Conservation (phyloP, 768 basidiomycete genomes). For the Termitomyces sp. region DNA sequence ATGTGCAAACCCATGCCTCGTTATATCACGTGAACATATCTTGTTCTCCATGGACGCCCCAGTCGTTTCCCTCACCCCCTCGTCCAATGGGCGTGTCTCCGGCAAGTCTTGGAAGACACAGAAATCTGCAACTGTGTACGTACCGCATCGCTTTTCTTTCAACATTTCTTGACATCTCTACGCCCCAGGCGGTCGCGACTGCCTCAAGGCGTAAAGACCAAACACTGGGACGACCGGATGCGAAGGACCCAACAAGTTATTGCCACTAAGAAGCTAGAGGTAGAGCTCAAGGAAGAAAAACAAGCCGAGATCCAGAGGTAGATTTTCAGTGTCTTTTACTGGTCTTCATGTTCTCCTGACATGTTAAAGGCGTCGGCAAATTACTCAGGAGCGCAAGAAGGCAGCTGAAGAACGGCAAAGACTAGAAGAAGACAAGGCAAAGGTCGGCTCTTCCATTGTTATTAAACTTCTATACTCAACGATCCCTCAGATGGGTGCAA, state of each 20-base stretch:
- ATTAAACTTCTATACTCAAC: background rate
- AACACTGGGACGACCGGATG: conserved; percentile 65
- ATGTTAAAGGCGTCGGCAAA: conserved; percentile 49
- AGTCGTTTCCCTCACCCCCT: conserved; percentile 39
- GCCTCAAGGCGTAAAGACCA: conserved; percentile 58
- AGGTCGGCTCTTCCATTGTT: conserved; percentile 31
- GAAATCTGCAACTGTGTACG: conserved; percentile 49
- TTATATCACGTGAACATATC: conserved; percentile 3
- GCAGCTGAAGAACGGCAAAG: conserved; percentile 68
- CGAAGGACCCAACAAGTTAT: conserved; percentile 56
- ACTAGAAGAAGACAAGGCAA: conserved; percentile 59
- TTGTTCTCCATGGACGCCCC: conserved; percentile 6
- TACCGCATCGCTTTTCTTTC: background rate
- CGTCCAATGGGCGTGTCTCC: conserved; percentile 60
- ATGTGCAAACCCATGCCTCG: background rate
- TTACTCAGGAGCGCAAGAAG: conserved; percentile 65
- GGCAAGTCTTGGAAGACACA: conserved; percentile 62
- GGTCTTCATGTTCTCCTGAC: conserved; percentile 3
- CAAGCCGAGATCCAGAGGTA: conserved; percentile 59
- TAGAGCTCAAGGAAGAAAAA: conserved; percentile 74
- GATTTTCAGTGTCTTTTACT: background rate
- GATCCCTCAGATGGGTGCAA: conserved; percentile 64
- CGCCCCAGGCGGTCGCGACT: conserved; percentile 59
- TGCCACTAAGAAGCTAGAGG: conserved; percentile 69
- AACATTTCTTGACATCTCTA: conserved; percentile 8